Conservation (phyloP, 2,329 filamentous ascomycete genomes). For the Ceratocystis lukuohia region DNA sequence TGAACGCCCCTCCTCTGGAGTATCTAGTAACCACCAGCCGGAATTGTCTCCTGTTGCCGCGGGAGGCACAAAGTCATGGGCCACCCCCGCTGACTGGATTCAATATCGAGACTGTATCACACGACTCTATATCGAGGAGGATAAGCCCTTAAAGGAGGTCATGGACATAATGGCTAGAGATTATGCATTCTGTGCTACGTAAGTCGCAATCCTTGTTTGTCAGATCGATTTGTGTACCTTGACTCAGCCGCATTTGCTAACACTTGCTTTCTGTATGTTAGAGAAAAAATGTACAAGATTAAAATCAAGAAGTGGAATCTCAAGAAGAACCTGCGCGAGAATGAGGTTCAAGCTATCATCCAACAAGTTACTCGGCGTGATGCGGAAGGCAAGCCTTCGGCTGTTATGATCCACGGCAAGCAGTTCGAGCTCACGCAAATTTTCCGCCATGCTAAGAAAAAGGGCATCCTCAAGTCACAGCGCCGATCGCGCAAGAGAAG, state of each 20-base stretch:
- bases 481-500: constrained; percentile 18
- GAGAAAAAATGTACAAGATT: constrained; percentile 20
- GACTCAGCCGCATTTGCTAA: background rate
- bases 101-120: constrained; percentile 16
- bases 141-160: constrained; percentile 19
- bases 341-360: constrained; percentile 18
- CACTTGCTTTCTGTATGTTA: background rate
- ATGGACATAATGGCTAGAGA: constrained; percentile 19
- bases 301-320: constrained; percentile 20
- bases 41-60: constrained; percentile 1
- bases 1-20: constrained; percentile 16
- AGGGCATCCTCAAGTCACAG: constrained; percentile 18
- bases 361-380: constrained; percentile 16
- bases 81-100: constrained; percentile 18
- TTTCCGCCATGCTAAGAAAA: constrained; percentile 19
- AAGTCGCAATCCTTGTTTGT: constrained; percentile 7
- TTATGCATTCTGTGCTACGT: constrained; percentile 17
- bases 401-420: constrained; percentile 18
- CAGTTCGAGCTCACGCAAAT: constrained; percentile 18
- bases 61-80: constrained; percentile 16
- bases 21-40: constrained; percentile 12
- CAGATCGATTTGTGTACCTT: background rate
- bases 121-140: constrained; percentile 18
- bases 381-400: constrained; percentile 15
- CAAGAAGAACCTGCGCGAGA: constrained; percentile 18